Evolutionary conservation across 768 basidiomycete genomes (phyloP).

Genomic region (Hericium rajendrae): DNA sequence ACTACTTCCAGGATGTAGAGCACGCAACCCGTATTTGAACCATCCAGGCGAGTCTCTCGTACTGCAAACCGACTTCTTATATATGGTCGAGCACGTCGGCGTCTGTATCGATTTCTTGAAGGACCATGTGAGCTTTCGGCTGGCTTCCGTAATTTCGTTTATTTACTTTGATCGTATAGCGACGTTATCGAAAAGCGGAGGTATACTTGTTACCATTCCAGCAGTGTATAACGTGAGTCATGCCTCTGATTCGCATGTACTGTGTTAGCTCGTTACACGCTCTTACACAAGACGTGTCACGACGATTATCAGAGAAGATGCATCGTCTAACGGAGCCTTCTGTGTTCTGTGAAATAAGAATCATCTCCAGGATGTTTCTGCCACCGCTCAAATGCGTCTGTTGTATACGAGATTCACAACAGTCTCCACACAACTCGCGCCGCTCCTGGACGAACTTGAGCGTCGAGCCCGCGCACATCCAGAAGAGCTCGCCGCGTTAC

Average conservation of each 20-base stretch:
- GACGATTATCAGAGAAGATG: slow-evolving; percentile 66
- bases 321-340: neutral
- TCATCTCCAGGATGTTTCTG: slow-evolving; percentile 25
- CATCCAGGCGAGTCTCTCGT: slow-evolving; percentile 90
- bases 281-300: slow-evolving; percentile 68
- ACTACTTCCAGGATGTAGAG: slow-evolving; percentile 94
- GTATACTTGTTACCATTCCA: slow-evolving; percentile 94
- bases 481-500: slow-evolving; percentile 71
- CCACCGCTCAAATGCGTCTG: slow-evolving; percentile 75
- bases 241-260: slow-evolving; percentile 97
- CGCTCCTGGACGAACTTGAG: slow-evolving; percentile 81
- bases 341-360: neutral
- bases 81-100: slow-evolving; percentile 93
- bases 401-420: slow-evolving; percentile 83
- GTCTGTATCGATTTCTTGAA: slow-evolving; percentile 89
- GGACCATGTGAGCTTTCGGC: slow-evolving; percentile 53
- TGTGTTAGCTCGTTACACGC: slow-evolving; percentile 80
- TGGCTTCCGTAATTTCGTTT: neutral
- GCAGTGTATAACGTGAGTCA: slow-evolving; percentile 95
- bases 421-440: slow-evolving; percentile 60
- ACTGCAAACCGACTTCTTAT: slow-evolving; percentile 82
- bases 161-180: slow-evolving; percentile 32
- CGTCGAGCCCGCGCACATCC: slow-evolving; percentile 65
- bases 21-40: slow-evolving; percentile 88
- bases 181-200: slow-evolving; percentile 87